Base-by-base conservation (phyloP, 805 yeast species). In the Komagataella pastoris region DNA sequence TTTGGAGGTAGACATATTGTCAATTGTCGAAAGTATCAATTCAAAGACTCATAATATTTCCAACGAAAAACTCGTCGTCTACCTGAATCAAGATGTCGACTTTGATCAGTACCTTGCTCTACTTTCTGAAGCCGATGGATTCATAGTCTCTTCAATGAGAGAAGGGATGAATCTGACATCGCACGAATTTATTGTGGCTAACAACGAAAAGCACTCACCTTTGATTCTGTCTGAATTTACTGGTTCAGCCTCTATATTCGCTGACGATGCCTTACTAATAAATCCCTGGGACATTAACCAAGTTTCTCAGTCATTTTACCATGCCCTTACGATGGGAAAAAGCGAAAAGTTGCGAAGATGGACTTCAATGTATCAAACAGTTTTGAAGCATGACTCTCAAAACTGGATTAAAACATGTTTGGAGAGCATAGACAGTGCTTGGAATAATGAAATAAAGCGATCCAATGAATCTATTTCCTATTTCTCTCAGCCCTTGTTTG, bases 91-190 rank as follows among this genome's bases (percentile, higher is more conserved):
- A 64, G 97, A 91, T 58, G 79, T 93, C 51, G 90, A 81, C 44
- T 91, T 87, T 62, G 85, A 81, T 52, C 98, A 93, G 66, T 93
- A 93, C 62, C 65, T 93, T 53, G 98, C 96, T 0, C 69, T 93
- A 49, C 76, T 86, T 48, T 70, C 81, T 44, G 97, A 89, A 62
- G 96, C 98, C 1, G 95, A 88, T 57, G 73, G 80, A 1, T 93
- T 93, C 61, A 81, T 86, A 47, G 97, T 91, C 1, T 82, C 95
- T 7, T 86, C 96, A 1, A 77, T 91, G 74, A 81, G 99, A 62
- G 99, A 93, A 65, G 99, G 99, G 23, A 86, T 93, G 89, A 93
- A 93, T 60, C 73, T 93, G 61, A 90, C 98, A 0, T 91, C 97
- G 58, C 99, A 93, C 62, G 99, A 93, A 64, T 93, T 85, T 63